Evolutionary conservation across 106 monocot genomes (phyloP).

Genomic region (Amphibolis antarctica): DNA sequence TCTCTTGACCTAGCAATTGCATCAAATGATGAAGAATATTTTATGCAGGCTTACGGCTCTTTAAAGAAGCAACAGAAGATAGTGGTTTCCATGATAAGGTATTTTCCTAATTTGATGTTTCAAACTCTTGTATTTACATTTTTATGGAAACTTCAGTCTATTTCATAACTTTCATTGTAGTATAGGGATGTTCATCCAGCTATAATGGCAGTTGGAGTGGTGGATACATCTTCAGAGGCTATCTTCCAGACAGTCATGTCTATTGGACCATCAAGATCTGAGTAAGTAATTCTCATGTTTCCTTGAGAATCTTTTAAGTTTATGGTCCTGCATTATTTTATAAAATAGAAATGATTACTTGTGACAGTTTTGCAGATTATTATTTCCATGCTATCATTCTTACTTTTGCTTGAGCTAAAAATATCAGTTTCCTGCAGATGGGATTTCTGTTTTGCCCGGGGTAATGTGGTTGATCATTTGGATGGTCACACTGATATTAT

Average conservation of each 20-base stretch:
- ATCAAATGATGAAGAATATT: not conserved
- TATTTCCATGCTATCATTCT: too few species aligned
- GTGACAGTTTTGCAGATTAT: too few species aligned
- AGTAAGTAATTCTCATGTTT: conserved; percentile 38
- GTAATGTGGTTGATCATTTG: conserved; percentile 70
- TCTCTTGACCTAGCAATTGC: not conserved
- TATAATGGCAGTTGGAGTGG: conserved; percentile 92
- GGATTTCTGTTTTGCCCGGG: conserved; percentile 82
- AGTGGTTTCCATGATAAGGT: conserved; percentile 57
- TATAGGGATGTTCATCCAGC: conserved; percentile 85
- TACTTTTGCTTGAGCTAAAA: too few species aligned
- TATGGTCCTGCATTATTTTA: too few species aligned
- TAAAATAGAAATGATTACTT: too few species aligned
- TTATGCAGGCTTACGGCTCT: conserved; percentile 63
- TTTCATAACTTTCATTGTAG: conserved; percentile 41
- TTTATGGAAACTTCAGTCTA: not conserved
- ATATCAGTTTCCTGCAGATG: conserved; percentile 53
- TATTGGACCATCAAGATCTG: conserved; percentile 87
- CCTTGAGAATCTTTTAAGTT: not conserved
- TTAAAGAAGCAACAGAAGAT: conserved; percentile 82
- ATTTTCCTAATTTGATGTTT: conserved; percentile 10
- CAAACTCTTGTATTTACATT: not conserved
- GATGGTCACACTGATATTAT: conserved; percentile 95
- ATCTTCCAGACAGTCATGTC: conserved; percentile 86
- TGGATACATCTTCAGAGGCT: conserved; percentile 74